These are phyloP conservation scores for Tuber brumale DNA, from an alignment of 495 filamentous ascomycete genomes.

Conservation along the genomic window DNA sequence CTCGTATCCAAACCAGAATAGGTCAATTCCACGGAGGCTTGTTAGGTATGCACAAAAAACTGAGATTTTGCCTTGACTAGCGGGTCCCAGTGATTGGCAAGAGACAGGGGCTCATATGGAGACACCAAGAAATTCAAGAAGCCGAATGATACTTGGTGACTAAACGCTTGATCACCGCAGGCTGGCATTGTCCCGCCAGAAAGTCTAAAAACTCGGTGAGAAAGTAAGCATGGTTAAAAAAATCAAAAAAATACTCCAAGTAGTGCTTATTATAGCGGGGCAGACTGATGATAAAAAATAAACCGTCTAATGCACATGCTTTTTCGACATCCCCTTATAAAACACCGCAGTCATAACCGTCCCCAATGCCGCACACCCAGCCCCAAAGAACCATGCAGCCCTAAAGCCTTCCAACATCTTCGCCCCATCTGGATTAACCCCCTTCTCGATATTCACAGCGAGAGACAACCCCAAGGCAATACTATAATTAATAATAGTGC, in stretches of 20 bases:
- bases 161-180: neutral
- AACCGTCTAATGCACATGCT: constrained; percentile 15
- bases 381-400: constrained; percentile 54
- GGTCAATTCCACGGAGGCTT: too few relatives aligned
- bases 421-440: constrained; percentile 48
- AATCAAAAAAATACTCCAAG: neutral
- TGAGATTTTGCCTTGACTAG: too few relatives aligned
- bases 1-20: too few relatives aligned
- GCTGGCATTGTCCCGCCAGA: neutral
- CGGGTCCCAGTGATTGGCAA: too few relatives aligned
- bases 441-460: constrained; percentile 56
- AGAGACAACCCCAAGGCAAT: constrained; percentile 62
- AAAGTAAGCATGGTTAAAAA: neutral
- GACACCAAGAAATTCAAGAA: neutral
- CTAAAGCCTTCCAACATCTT: constrained; percentile 52
- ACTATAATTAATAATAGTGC: constrained; percentile 60
- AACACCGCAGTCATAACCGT: constrained; percentile 43
- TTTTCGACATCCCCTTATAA: constrained; percentile 34
- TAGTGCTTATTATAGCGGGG: neutral
- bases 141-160: neutral
- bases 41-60: too few relatives aligned
- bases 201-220: neutral
- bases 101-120: too few relatives aligned
- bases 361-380: constrained; percentile 50
- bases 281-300: neutral